phyloP scores from a whole-genome alignment of 2,329 filamentous ascomycete species.

The Rhynchosporium agropyri region DNA sequence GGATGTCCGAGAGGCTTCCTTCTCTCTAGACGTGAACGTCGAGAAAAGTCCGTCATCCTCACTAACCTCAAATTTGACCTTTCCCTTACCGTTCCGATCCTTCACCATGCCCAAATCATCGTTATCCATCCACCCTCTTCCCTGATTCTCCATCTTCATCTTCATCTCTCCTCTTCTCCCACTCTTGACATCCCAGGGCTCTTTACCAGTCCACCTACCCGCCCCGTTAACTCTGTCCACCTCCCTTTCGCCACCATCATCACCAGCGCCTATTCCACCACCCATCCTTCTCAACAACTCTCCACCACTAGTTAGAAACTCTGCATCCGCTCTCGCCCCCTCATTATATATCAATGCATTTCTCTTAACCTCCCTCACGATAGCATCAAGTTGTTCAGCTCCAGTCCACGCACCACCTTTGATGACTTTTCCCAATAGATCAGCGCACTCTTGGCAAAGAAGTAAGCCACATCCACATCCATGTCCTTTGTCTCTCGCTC shows the following conservation, averaged over 20 bases:
- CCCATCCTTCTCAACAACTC: conserved; percentile 24
- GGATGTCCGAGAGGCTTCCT: background rate
- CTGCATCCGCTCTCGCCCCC: conserved; percentile 32
- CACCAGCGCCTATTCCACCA: background rate
- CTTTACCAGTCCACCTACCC: conserved; percentile 6
- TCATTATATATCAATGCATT: conserved; percentile 17
- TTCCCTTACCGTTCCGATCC: background rate
- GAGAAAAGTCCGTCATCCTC: background rate
- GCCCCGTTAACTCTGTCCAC: background rate
- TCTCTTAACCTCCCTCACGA: conserved; percentile 15
- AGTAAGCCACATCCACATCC: conserved; percentile 32
- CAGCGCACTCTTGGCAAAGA: conserved; percentile 31
- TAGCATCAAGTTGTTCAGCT: conserved; percentile 17
- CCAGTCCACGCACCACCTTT: conserved; percentile 10
- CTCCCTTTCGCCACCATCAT: background rate
- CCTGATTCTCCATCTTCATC: background rate
- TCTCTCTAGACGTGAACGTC: background rate
- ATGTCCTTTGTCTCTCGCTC: background rate
- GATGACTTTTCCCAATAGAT: conserved; percentile 17
- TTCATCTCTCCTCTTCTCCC: background rate
- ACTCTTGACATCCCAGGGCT: background rate
- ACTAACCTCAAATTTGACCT: background rate
- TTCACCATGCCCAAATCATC: background rate
- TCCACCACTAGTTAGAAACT: conserved; percentile 26
- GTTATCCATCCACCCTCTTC: background rate